These are phyloP conservation scores for Zelonia costaricensis DNA, from an alignment of 208 protist species.

Conservation along the genomic window DNA sequence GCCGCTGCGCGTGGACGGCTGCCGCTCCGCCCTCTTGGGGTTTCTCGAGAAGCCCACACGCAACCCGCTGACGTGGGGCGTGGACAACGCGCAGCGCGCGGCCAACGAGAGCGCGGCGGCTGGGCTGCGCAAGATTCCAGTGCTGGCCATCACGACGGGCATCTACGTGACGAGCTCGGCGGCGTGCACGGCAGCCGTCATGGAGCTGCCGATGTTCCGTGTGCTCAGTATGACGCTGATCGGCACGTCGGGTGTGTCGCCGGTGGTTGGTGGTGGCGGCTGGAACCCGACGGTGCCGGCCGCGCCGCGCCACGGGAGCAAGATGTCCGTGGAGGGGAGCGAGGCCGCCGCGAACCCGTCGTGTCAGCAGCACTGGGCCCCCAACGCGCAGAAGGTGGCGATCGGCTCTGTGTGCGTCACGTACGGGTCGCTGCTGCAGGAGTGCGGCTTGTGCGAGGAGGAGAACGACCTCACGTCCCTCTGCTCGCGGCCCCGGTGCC, in stretches of 20 bases:
- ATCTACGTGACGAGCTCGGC: slow-evolving; percentile 42
- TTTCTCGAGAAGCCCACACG: slow-evolving; percentile 43
- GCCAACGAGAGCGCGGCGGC: slow-evolving; percentile 2
- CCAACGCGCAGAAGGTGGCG: slow-evolving; percentile 29
- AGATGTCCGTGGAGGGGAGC: slow-evolving; percentile 8
- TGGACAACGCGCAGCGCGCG: slow-evolving; percentile 11
- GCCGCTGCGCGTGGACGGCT: slow-evolving; percentile 30
- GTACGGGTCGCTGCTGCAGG: slow-evolving; percentile 41
- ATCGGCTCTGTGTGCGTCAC: slow-evolving; percentile 70
- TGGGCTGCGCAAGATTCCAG: slow-evolving; percentile 29
- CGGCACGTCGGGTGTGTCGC: slow-evolving; percentile 54
- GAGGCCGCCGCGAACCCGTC: slow-evolving; percentile 24
- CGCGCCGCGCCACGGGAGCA: background rate
- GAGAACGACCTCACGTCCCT: slow-evolving; percentile 33
- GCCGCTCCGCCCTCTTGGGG: slow-evolving; percentile 42
- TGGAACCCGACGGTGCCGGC: slow-evolving; percentile 29
- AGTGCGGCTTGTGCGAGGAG: slow-evolving; percentile 58
- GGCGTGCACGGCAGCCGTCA: slow-evolving; percentile 43
- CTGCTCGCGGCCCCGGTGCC: slow-evolving; percentile 51
- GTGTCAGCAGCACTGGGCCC: slow-evolving; percentile 35
- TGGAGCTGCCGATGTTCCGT: slow-evolving; percentile 44
- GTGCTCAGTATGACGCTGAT: slow-evolving; percentile 48
- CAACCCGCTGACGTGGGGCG: slow-evolving; percentile 28
- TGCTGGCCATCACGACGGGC: slow-evolving; percentile 53
- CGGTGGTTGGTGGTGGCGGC: slow-evolving; percentile 52